phyloP scores from a whole-genome alignment of 2,329 filamentous ascomycete genomes.

The Botrytis fabae region DNA sequence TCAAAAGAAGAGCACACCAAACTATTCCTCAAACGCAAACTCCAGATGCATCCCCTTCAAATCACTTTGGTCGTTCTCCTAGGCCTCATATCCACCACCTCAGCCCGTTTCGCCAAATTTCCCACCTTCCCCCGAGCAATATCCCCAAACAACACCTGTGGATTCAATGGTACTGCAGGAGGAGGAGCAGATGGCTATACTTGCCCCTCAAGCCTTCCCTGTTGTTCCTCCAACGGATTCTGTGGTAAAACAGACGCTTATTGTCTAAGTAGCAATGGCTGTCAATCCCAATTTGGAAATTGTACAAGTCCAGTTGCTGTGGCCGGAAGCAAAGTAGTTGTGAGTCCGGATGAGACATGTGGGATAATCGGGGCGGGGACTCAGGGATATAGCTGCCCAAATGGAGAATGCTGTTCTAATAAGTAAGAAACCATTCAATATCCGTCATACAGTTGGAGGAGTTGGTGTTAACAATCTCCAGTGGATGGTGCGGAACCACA shows the following conservation, averaged over 20 bases:
- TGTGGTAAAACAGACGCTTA: slow-evolving; percentile 25
- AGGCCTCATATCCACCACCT: neutral
- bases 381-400: slow-evolving; percentile 30
- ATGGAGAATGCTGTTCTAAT: slow-evolving; percentile 35
- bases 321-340: neutral
- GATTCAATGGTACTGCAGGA: slow-evolving; percentile 9
- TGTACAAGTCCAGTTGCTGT: slow-evolving; percentile 19
- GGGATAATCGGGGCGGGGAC: slow-evolving; percentile 17
- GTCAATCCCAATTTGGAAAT: slow-evolving; percentile 29
- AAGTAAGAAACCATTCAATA: neutral
- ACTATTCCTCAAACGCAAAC: neutral
- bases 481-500: slow-evolving; percentile 16
- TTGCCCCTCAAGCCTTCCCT: slow-evolving; percentile 33
- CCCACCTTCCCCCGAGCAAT: neutral
- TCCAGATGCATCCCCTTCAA: neutral
- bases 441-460: neutral
- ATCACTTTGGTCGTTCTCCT: slow-evolving; percentile 3
- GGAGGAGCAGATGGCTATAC: slow-evolving; percentile 29
- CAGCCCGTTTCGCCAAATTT: neutral
- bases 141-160: slow-evolving; percentile 30
- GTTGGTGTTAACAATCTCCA: neutral
- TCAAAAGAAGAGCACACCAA: neutral
- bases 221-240: slow-evolving; percentile 38
- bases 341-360: slow-evolving; percentile 29
- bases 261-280: slow-evolving; percentile 25